Evolutionary conservation across 2,329 filamentous ascomycete genomes (phyloP), one percentile per base, ranked within the genome.

Genomic region (Penicillium sp.): DNA sequence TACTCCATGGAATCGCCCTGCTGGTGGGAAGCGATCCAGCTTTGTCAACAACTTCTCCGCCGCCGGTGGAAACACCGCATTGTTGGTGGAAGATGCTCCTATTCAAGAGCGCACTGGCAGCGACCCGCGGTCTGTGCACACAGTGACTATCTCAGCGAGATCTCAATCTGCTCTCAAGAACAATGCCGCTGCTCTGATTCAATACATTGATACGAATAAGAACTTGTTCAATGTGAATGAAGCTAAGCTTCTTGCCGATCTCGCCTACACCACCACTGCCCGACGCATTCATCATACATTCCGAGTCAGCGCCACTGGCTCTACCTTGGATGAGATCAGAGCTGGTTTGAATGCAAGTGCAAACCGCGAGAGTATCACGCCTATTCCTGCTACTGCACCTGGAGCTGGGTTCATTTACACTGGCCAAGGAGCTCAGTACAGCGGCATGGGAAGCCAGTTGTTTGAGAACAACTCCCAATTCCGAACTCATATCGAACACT

Each of bases 251-350:
- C 67, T 88, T 14, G 76, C 81, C 1, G 77, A 84, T 56, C 72
- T 90, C 1, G 82, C 86, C 0, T 90, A 89, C 70, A 87, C 85
- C 1, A 86, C 84, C 0, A 89, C 86, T 4, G 88, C 88, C 14
- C 71, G 79, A 31, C 74, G 78, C 2, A 67, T 72, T 8, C 78
- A 81, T 50, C 76, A 81, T 58, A 59, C 61, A 18, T 71, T 69
- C 58, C 60, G 69, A 23, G 61, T 66, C 1, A 60, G 61, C 35
- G 63, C 66, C 4, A 55, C 57, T 15, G 69, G 66, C 3, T 63
- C 67, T 2, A 64, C 62, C 15, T 27, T 66, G 43, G 60, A 59
- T 20, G 59, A 60, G 23, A 58, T 66, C 12, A 43, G 58, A 6
- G 42, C 49, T 18, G 50, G 37, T 6, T 47, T 72, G 40, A 58